Evolutionary conservation across 2,329 filamentous ascomycete genomes (phyloP).

Genomic region (Sporothrix inflata): DNA sequence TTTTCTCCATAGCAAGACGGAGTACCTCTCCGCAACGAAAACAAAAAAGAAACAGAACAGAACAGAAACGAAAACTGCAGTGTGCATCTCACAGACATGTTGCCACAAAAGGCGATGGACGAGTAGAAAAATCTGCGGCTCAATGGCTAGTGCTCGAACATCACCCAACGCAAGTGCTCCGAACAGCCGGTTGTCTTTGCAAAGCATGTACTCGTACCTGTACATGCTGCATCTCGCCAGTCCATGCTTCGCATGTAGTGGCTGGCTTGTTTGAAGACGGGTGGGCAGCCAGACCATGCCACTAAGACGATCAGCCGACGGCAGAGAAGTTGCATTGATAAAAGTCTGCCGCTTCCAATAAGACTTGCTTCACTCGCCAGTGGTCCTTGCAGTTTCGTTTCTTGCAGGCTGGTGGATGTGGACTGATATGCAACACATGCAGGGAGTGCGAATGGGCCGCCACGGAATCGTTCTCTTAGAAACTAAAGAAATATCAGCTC

Average conservation of each 20-base stretch:
- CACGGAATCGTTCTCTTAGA: background rate
- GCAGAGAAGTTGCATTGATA: background rate
- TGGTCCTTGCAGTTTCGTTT: background rate
- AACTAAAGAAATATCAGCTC: too few species aligned
- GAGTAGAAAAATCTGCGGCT: constrained; percentile 10
- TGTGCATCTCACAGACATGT: background rate
- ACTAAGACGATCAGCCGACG: background rate
- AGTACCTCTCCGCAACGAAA: constrained; percentile 17
- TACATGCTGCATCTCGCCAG: background rate
- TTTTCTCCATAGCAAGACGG: constrained; percentile 20
- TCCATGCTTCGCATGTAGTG: background rate
- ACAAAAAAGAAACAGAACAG: background rate
- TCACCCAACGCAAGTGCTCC: constrained; percentile 13
- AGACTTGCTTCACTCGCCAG: background rate
- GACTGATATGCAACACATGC: background rate
- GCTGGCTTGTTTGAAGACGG: background rate
- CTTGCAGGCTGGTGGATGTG: background rate
- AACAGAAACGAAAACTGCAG: background rate
- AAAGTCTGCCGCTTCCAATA: background rate
- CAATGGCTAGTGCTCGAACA: background rate
- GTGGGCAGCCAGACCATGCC: background rate
- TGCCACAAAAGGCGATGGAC: constrained; percentile 1
- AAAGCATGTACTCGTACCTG: background rate
- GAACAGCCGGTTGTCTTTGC: constrained; percentile 6
- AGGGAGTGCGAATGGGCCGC: background rate